phyloP scores from a whole-genome alignment of 768 basidiomycete species.

The Pleurotus giganteus region DNA sequence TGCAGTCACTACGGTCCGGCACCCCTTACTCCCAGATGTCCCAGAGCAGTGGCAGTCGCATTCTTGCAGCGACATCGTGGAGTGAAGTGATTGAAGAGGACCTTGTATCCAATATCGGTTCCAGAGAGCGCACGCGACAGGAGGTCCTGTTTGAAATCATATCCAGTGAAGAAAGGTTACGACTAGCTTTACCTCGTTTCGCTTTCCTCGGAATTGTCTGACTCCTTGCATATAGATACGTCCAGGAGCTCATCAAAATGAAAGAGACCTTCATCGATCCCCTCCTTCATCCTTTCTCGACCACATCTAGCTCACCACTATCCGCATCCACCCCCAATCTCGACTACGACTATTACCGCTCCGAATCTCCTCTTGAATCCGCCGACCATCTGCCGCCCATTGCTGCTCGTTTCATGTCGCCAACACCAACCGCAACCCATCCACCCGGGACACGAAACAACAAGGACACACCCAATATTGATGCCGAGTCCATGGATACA shows the following conservation, averaged over 20 bases:
- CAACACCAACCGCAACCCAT: constrained; percentile 38
- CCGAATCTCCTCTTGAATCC: constrained; percentile 70
- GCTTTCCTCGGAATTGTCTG: neutral
- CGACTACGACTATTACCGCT: constrained; percentile 70
- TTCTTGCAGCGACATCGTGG: constrained; percentile 82
- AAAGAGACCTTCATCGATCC: constrained; percentile 92
- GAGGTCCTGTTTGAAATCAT: constrained; percentile 98
- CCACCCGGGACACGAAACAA: constrained; percentile 38
- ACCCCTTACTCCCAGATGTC: constrained; percentile 85
- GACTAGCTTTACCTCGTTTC: constrained; percentile 10
- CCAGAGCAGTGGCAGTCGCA: constrained; percentile 61
- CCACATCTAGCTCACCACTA: constrained; percentile 31
- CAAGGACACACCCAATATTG: constrained; percentile 63
- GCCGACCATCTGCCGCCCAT: constrained; percentile 80
- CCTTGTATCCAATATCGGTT: constrained; percentile 89
- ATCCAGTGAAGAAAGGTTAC: constrained; percentile 89
- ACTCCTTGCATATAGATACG: constrained; percentile 62
- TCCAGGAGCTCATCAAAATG: constrained; percentile 85
- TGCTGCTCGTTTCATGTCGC: constrained; percentile 88
- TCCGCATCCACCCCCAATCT: constrained; percentile 57
- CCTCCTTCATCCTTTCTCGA: constrained; percentile 79
- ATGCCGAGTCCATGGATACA: constrained; percentile 66
- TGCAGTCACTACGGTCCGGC: constrained; percentile 69
- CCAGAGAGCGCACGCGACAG: constrained; percentile 91
- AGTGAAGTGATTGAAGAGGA: constrained; percentile 94